These are phyloP conservation scores for Medicago ruthenica DNA, from an alignment of 306 rosid species.

Conservation along the genomic window DNA sequence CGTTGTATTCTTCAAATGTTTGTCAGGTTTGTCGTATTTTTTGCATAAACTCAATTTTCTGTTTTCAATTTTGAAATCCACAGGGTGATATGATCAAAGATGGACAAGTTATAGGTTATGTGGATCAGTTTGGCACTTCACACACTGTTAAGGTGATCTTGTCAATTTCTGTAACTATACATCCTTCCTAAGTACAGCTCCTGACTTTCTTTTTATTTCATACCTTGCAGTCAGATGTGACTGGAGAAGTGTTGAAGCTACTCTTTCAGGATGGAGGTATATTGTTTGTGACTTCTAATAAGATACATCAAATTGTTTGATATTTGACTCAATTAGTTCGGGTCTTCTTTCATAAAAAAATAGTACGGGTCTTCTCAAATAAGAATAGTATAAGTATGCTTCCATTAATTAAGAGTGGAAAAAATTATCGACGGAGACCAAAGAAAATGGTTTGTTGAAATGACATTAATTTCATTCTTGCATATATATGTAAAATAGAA, in stretches of 20 bases:
- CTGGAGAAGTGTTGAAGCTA: constrained; percentile 87
- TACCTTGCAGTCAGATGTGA: constrained; percentile 81
- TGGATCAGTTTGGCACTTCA: constrained; percentile 91
- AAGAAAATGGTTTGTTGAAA: constrained; percentile 16
- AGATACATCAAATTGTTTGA: constrained; percentile 17
- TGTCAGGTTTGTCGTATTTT: constrained; percentile 2
- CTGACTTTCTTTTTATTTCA: constrained; percentile 49
- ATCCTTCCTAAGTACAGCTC: constrained; percentile 29
- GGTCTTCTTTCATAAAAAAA: too few species aligned
- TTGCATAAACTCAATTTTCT: constrained; percentile 23
- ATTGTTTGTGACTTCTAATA: constrained; percentile 31
- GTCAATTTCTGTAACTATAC: constrained; percentile 31
- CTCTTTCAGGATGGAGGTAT: constrained; percentile 93
- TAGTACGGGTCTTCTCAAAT: constrained; percentile 9
- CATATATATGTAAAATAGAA: background rate
- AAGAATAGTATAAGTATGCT: background rate
- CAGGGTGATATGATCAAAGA: constrained; percentile 89
- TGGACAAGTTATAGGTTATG: constrained; percentile 91
- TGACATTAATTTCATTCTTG: background rate
- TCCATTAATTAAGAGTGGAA: constrained; percentile 17
- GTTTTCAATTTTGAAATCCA: constrained; percentile 41
- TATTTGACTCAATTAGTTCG: background rate
- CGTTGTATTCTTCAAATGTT: constrained; percentile 4
- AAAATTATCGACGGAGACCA: background rate
- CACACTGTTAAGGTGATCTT: constrained; percentile 84